Conservation (phyloP, 441 rosid species). For the Mallotus japonicus region DNA sequence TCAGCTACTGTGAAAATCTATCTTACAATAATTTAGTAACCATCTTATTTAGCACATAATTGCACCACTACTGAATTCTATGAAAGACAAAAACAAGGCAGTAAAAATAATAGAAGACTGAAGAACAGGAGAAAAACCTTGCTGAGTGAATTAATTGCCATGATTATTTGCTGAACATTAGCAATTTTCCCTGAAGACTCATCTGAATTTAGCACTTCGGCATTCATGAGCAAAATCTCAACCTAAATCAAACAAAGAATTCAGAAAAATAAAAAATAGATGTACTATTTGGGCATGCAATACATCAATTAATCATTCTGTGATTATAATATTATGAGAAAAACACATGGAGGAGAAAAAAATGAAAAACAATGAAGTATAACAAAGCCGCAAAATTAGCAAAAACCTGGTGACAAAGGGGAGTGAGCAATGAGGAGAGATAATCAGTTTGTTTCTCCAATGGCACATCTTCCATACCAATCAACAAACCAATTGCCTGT, state of each 20-base stretch:
- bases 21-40: neutral
- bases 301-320: neutral
- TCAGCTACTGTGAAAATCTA: neutral
- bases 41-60: neutral
- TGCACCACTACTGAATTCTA: neutral
- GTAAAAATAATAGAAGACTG: conserved; percentile 13
- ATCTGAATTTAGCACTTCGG: conserved; percentile 46
- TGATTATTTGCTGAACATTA: conserved; percentile 65
- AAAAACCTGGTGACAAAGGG: conserved; percentile 87
- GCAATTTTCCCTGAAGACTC: conserved; percentile 57
- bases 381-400: conserved; percentile 17
- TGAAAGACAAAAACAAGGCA: neutral
- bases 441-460: conserved; percentile 83
- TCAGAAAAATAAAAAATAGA: conserved; percentile 12
- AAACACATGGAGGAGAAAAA: neutral
- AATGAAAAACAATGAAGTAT: neutral
- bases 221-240: conserved; percentile 53
- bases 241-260: conserved; percentile 49
- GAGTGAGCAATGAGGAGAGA: conserved; percentile 78
- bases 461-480: conserved; percentile 86
- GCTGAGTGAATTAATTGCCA: conserved; percentile 95
- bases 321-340: neutral
- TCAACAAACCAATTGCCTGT: conserved; percentile 89
- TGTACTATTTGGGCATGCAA: neutral
- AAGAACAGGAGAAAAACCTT: conserved; percentile 56